Percentiles rank a stretch among this genome's conserved stretches.
Conservation (phyloP, 2,329 filamentous ascomycete species). For the Xylaria sp. region DNA sequence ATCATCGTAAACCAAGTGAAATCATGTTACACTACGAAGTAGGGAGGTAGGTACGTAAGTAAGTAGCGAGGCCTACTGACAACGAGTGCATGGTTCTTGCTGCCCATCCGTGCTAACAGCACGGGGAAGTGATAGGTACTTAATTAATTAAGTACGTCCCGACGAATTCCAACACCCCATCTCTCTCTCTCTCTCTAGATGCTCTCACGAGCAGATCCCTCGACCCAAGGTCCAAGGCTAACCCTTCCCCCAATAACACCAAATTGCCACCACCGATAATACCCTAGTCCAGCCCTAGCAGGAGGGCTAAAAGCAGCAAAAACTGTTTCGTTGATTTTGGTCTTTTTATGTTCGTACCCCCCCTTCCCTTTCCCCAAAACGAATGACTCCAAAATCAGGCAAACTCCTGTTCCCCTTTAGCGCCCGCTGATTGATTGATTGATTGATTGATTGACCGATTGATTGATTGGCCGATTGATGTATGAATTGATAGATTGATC, state of each 20-base stretch:
- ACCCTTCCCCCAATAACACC: neutral
- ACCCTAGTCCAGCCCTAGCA: neutral
- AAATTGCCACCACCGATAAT: neutral
- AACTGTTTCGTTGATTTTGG: conserved; percentile 21
- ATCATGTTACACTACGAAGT: neutral
- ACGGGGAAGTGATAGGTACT: neutral
- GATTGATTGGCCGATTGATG: conserved; percentile 1
- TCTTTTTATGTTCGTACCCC: conserved; percentile 11
- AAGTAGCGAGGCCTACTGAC: neutral
- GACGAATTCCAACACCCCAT: no score
- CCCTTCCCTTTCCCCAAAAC: neutral
- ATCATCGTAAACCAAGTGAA: neutral
- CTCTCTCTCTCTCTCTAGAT: no score
- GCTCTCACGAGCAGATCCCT: neutral
- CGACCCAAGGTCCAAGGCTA: neutral
- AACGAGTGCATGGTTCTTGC: neutral
- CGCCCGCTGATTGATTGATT: conserved; percentile 29
- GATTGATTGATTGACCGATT: conserved; percentile 12
- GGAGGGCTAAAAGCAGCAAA: neutral
- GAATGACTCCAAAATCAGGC: neutral
- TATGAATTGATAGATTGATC: neutral
- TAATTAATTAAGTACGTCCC: no score
- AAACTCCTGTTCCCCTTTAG: conserved; percentile 19
- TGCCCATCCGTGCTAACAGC: neutral
- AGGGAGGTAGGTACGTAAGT: neutral